A percentile compares a stretch with the other conserved stretches of the same genome.
phyloP scores from a whole-genome alignment of 1,139 yeast genomes.

The Candida tetrigidarum region DNA sequence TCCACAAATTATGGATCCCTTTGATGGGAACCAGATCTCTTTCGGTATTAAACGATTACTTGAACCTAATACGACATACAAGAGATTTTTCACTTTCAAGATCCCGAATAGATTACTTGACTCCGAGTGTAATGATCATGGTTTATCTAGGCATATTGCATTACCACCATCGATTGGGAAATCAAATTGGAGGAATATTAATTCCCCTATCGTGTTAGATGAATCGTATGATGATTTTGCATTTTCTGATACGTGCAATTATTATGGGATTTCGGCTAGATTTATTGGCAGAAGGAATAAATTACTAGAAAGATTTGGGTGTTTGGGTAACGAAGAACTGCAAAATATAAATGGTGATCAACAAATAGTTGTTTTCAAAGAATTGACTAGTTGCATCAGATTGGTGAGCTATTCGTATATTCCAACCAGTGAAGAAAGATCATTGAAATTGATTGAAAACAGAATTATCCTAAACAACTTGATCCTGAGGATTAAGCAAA shows the following conservation, averaged over 20 bases:
- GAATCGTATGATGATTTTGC: slow-evolving; percentile 25
- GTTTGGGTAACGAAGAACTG: slow-evolving; percentile 27
- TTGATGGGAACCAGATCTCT: slow-evolving; percentile 31
- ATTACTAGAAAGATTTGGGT: slow-evolving; percentile 19
- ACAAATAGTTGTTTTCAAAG: slow-evolving; percentile 45
- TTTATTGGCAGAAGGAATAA: slow-evolving; percentile 41
- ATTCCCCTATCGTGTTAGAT: slow-evolving; percentile 9
- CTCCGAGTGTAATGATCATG: slow-evolving; percentile 40
- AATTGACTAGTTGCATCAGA: slow-evolving; percentile 29
- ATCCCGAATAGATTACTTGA: slow-evolving; percentile 45
- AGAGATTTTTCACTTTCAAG: slow-evolving; percentile 46
- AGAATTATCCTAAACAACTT: slow-evolving; percentile 33
- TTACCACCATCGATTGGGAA: slow-evolving; percentile 46
- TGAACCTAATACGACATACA: slow-evolving; percentile 34
- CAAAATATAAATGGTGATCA: slow-evolving; percentile 45
- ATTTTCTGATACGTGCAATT: slow-evolving; percentile 32
- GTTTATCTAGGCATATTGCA: slow-evolving; percentile 36
- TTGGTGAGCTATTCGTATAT: slow-evolving; percentile 29
- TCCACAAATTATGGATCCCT: slow-evolving; percentile 25
- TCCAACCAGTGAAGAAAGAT: slow-evolving; percentile 18
- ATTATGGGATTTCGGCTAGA: slow-evolving; percentile 44
- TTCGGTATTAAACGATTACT: slow-evolving; percentile 30
- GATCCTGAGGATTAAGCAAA: slow-evolving; percentile 30
- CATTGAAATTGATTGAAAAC: slow-evolving; percentile 21
- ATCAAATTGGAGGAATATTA: slow-evolving; percentile 18